A percentile compares a stretch with the other conserved stretches of the same genome.
These are phyloP conservation scores for Globisporangium takayamanum DNA, from an alignment of 352 stramenopile genomes.

Conservation along the genomic window DNA sequence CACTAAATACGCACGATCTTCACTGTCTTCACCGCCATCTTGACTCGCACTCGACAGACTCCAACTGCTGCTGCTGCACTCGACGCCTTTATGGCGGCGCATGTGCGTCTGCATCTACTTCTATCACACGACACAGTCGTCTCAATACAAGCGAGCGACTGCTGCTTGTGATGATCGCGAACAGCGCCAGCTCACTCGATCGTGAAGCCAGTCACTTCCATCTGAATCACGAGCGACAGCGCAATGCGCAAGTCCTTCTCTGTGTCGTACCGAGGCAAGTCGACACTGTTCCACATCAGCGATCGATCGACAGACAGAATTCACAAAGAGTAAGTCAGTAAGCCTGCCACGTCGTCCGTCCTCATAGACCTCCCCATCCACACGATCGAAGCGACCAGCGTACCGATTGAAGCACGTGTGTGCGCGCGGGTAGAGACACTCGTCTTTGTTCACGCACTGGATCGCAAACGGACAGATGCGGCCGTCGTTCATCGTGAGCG, in stretches of 20 bases:
- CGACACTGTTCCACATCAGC: slow-evolving; percentile 33
- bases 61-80: too few species aligned
- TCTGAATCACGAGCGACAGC: slow-evolving; percentile 79
- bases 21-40: too few species aligned
- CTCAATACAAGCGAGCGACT: too few species aligned
- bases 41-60: too few species aligned
- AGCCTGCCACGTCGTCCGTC: neutral
- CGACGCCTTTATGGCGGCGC: too few species aligned
- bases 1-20: too few species aligned
- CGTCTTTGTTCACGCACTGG: slow-evolving; percentile 73
- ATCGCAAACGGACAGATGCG: slow-evolving; percentile 85
- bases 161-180: neutral
- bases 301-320: slow-evolving; percentile 8
- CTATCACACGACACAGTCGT: slow-evolving; percentile 1
- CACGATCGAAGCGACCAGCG: slow-evolving; percentile 10
- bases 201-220: slow-evolving; percentile 84
- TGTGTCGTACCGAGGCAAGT: slow-evolving; percentile 65
- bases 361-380: neutral
- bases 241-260: slow-evolving; percentile 77
- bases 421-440: slow-evolving; percentile 76
- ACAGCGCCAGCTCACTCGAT: slow-evolving; percentile 42
- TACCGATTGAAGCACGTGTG: slow-evolving; percentile 87
- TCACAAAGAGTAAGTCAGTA: slow-evolving; percentile 1
- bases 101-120: neutral
- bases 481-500: slow-evolving; percentile 83